phyloP scores from a whole-genome alignment of 495 filamentous ascomycete species.

The Aspergillus carlsbadensis region DNA sequence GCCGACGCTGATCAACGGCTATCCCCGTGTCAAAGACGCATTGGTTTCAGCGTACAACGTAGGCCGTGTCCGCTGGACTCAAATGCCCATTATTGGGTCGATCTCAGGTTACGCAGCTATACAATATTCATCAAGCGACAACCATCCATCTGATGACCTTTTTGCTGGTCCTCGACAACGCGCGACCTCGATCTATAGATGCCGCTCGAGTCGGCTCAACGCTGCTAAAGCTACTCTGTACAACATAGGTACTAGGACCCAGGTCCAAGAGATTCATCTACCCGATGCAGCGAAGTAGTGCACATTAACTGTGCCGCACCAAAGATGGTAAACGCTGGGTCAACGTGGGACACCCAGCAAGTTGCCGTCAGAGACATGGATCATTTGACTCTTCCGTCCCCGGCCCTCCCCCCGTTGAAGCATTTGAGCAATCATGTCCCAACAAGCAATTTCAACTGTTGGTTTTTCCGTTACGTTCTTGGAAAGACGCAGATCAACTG shows the following conservation, averaged over 20 bases:
- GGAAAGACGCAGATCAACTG: not conserved
- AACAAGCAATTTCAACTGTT: not conserved
- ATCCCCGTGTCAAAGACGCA: conserved; percentile 6
- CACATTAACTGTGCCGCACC: conserved; percentile 21
- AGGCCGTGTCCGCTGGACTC: not conserved
- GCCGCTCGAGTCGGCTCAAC: no score
- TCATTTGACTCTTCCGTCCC: not conserved
- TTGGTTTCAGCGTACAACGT: not conserved
- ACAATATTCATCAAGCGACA: no score
- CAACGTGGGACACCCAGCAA: not conserved
- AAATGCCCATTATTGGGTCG: no score
- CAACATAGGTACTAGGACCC: no score
- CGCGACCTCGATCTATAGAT: no score
- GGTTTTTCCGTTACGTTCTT: not conserved
- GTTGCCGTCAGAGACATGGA: not conserved
- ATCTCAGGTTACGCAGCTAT: no score
- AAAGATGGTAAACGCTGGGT: conserved; percentile 5
- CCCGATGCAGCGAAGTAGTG: conserved; percentile 9
- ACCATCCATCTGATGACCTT: no score
- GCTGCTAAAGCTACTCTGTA: no score
- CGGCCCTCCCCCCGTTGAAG: not conserved
- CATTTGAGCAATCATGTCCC: not conserved
- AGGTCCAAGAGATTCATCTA: not conserved
- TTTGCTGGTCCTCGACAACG: no score
- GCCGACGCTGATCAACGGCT: conserved; percentile 17